Evolutionary conservation across 495 filamentous ascomycete genomes (phyloP).

Genomic region (Geoglossum glabrum): DNA sequence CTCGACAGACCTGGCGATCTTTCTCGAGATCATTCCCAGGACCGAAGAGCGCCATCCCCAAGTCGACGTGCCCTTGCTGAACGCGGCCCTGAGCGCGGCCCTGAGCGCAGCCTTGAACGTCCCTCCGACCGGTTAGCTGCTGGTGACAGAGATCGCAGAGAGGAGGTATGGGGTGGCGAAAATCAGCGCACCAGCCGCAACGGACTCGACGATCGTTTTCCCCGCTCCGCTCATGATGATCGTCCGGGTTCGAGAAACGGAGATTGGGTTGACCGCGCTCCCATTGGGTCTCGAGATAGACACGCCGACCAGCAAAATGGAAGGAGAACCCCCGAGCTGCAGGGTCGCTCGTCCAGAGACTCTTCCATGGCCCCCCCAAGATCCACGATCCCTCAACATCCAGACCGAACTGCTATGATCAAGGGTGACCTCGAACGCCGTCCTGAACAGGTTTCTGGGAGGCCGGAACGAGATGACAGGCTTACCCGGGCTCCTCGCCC

Average conservation of each 20-base stretch:
- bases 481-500: slow-evolving; percentile 25
- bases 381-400: slow-evolving; percentile 15
- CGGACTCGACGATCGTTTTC: slow-evolving; percentile 2
- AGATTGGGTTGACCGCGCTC: background rate
- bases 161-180: background rate
- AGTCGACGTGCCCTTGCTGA: background rate
- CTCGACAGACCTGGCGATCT: slow-evolving; percentile 1
- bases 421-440: slow-evolving; percentile 9
- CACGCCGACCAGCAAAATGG: slow-evolving; percentile 1
- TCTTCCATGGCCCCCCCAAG: slow-evolving; percentile 6
- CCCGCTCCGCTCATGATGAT: background rate
- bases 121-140: background rate
- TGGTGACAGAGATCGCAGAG: slow-evolving; percentile 2
- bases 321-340: background rate
- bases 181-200: background rate
- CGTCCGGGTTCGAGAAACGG: slow-evolving; percentile 4
- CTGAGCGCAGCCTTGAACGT: background rate
- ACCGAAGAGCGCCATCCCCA: background rate
- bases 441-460: slow-evolving; percentile 13
- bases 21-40: slow-evolving; percentile 1
- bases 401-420: slow-evolving; percentile 36
- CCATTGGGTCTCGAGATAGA: background rate
- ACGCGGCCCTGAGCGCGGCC: background rate
- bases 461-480: slow-evolving; percentile 23
- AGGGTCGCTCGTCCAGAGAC: background rate